phyloP scores from a whole-genome alignment of 2,329 filamentous ascomycete species.

The Xylariaceae sp. region DNA sequence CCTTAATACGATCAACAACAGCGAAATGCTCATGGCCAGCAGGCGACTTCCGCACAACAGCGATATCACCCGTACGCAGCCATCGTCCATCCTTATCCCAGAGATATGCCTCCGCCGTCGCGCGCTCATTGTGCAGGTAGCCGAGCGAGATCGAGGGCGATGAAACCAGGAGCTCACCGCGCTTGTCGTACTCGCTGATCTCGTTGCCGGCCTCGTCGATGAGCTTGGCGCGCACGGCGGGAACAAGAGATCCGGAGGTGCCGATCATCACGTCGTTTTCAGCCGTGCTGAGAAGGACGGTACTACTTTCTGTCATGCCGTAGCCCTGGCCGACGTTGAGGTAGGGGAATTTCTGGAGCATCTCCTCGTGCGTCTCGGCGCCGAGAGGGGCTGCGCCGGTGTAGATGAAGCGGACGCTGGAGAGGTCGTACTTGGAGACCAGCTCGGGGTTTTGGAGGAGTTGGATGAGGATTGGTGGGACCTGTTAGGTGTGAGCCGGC shows the following conservation, averaged over 20 bases:
- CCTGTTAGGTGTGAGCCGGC: too few relatives aligned
- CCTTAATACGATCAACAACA: constrained; percentile 68
- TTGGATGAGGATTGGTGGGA: constrained; percentile 76
- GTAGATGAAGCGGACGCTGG: constrained; percentile 59
- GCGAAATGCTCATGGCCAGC: constrained; percentile 74
- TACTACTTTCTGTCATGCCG: constrained; percentile 73
- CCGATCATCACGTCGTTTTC: constrained; percentile 63
- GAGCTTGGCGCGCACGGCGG: constrained; percentile 60
- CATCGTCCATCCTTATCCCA: constrained; percentile 62
- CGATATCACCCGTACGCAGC: constrained; percentile 83
- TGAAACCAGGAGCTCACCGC: constrained; percentile 76
- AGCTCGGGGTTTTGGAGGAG: constrained; percentile 61
- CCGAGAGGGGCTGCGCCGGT: constrained; percentile 76
- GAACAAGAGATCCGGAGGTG: constrained; percentile 65
- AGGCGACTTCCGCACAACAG: constrained; percentile 58
- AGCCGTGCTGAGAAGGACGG: constrained; percentile 58
- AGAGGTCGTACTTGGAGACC: constrained; percentile 65
- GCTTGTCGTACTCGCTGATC: constrained; percentile 58
- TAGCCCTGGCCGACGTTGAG: constrained; percentile 64
- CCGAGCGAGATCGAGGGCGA: constrained; percentile 72
- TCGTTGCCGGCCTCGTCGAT: constrained; percentile 64
- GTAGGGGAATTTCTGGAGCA: constrained; percentile 38
- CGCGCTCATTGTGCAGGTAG: constrained; percentile 81
- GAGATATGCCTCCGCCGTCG: constrained; percentile 73
- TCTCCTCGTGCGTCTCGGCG: constrained; percentile 62